These are phyloP conservation scores for Lactarius evosmus DNA, from an alignment of 768 basidiomycete species.

Conservation along the genomic window DNA sequence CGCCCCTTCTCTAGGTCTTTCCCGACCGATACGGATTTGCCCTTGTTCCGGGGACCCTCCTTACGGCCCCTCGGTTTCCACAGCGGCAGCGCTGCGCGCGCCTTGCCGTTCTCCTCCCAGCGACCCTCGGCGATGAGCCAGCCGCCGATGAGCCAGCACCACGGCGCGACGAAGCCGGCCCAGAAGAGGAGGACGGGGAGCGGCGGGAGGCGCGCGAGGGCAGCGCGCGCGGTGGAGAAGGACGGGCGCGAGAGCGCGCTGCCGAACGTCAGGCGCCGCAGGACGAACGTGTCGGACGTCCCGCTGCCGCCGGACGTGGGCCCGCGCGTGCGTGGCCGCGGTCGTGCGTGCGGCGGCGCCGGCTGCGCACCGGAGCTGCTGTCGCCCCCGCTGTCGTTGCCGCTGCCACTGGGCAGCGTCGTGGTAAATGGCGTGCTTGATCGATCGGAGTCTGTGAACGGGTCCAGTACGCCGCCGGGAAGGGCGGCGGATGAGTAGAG, in stretches of 20 bases:
- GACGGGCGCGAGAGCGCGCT: constrained; percentile 20
- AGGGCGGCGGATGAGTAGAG: background rate
- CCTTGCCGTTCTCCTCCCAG: constrained; percentile 43
- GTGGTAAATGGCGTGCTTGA: constrained; percentile 6
- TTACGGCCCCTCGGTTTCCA: constrained; percentile 4
- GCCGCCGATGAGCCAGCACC: constrained; percentile 74
- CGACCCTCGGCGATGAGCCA: constrained; percentile 49
- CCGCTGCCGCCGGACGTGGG: constrained; percentile 23
- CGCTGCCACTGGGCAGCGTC: background rate
- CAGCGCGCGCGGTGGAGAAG: constrained; percentile 17
- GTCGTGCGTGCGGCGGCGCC: background rate
- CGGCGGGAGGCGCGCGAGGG: constrained; percentile 17
- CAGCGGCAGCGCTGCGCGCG: constrained; percentile 39
- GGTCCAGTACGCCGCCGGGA: background rate
- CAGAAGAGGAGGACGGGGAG: constrained; percentile 56
- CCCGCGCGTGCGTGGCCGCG: constrained; percentile 13
- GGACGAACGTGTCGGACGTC: constrained; percentile 31
- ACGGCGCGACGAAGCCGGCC: constrained; percentile 68
- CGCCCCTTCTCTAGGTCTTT: constrained; percentile 16
- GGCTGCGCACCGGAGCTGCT: background rate
- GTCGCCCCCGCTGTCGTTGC: background rate
- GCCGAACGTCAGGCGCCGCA: constrained; percentile 33
- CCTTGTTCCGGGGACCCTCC: background rate
- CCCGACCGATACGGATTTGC: constrained; percentile 11
- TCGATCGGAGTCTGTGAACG: constrained; percentile 1